Base-by-base conservation (phyloP, 225 moss, liverwort and hornwort genomes). In the Sphagnum contortum region DNA sequence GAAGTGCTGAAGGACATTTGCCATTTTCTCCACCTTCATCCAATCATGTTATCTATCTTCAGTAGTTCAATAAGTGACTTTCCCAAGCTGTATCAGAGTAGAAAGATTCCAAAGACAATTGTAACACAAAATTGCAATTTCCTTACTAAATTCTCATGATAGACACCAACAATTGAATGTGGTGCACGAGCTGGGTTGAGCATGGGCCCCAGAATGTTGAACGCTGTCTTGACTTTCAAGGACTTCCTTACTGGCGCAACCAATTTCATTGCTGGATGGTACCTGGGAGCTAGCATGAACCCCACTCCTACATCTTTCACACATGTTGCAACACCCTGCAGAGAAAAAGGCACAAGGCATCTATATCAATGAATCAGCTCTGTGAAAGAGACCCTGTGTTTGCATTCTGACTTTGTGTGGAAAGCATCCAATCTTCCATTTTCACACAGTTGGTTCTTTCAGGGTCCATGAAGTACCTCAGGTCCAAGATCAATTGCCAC, bases 151-250 rank as follows among this genome's bases (percentile, higher is more conserved):
- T 89, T 89, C 9, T 91, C 77, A 63, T 83, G 81, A 76, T 91
- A 93, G 47, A 98, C 98, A 50, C 98, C 98, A 46, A 98, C 91
- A 71, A 98, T 98, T 13, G 98, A 89, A 69, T 83, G 87, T 9
- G 93, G 91, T 62, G 83, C 82, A 59, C 77, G 87, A 66, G 91
- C 77, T 13, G 98, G 98, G 65, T 98, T 98, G 63, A 98, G 85
- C 84, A 91, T 79, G 11, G 98, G 98, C 51, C 98, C 98, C 59
- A 98, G 83, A 72, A 93, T 83, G 74, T 98, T 98, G 82, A 98
- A 98, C 50, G 93, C 98, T 46, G 98, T 98, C 79, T 83, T 93
- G 50, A 98, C 84, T 73, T 86, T 92, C 9, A 98, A 77, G 53
- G 93, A 66, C 64, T 76, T 89, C 45, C 98, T 85, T 51, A 98